Conservation (phyloP, 495 filamentous ascomycete species). For the Penicillium diatomitis region DNA sequence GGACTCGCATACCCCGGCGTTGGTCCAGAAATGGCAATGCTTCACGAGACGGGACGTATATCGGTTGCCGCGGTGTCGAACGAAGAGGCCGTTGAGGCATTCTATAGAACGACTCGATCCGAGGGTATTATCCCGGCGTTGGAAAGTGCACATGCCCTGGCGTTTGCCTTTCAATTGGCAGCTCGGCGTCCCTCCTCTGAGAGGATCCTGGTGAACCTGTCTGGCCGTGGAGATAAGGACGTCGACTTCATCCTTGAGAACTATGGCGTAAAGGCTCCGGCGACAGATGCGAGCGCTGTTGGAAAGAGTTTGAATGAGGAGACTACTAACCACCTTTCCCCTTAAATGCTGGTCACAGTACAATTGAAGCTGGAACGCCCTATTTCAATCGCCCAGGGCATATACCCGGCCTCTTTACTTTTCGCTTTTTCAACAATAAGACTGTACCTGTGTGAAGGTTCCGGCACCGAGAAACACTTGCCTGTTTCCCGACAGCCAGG, state of each 20-base stretch:
- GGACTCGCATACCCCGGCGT: constrained; percentile 91
- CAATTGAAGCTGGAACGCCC: too few species aligned
- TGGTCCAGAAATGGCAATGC: constrained; percentile 85
- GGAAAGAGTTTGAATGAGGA: too few species aligned
- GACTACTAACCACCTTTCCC: too few species aligned
- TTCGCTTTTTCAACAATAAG: too few species aligned
- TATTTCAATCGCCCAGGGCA: too few species aligned
- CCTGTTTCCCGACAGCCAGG: too few species aligned
- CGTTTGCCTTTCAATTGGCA: not conserved
- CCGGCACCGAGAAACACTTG: too few species aligned
- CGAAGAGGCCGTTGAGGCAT: not conserved
- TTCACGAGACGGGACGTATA: constrained; percentile 58
- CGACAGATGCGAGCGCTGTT: too few species aligned
- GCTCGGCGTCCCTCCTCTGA: constrained; percentile 16
- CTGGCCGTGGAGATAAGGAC: constrained; percentile 26
- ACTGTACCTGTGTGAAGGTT: too few species aligned
- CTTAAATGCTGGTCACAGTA: too few species aligned
- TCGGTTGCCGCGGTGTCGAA: not conserved
- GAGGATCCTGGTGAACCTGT: constrained; percentile 21
- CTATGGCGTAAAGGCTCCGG: not conserved
- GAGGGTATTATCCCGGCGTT: constrained; percentile 95
- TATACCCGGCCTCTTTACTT: too few species aligned
- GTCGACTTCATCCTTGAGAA: constrained; percentile 12
- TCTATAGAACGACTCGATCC: constrained; percentile 32
- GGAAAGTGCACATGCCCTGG: constrained; percentile 20